Evolutionary conservation across 192 early-diverging fungal species (phyloP), one percentile per base, ranked within the genome.

Genomic region (Entomortierella beljakovae): DNA sequence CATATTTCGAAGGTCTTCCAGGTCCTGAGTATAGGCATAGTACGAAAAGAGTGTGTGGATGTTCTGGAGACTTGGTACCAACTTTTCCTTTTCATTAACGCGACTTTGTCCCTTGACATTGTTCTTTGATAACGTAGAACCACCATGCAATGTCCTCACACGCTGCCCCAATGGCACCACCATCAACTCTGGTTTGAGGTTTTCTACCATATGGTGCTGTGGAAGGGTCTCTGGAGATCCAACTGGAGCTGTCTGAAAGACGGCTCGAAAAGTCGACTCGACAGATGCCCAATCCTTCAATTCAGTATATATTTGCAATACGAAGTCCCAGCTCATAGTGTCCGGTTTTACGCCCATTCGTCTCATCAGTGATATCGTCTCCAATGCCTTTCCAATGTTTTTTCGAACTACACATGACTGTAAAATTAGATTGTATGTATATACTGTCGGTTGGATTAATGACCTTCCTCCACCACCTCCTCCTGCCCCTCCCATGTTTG

Each of bases 1-100:
- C 75, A 79, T 69, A 26, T 63, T 28, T 18, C 68, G 66, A 7
- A 79, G 42, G 28, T 69, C 61, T n/a, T 79, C 75, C 25, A 79
- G 54, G 38, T 79, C 75, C 67, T 70, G 75, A 48, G 75, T 79
- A 64, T 70, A 70, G 6, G 75, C 75, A 35, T 69, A 70, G 32
- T 61, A 79, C 2, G 61, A 69, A 54, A 79, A 79, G 22, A 79
- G 75, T 1, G 75, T 65, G 34, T 79, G 75, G 56, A 79, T 57
- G 22, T 79, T 79, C 33, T 79, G 42, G 1, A 79, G 43, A 2
- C 54, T 52, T 15, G 75, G 75, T 2, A 54, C 10, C 9, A 79
- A 57, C 26, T 79, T 79, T 2, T 79, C 58, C 28, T 51, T 57
- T 18, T 34, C 22, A 4, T 33, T 57, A 2, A 6, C 2, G 38